Evolutionary conservation across 108 stramenopile species (phyloP).

Genomic region (Skeletonema marinoi): DNA sequence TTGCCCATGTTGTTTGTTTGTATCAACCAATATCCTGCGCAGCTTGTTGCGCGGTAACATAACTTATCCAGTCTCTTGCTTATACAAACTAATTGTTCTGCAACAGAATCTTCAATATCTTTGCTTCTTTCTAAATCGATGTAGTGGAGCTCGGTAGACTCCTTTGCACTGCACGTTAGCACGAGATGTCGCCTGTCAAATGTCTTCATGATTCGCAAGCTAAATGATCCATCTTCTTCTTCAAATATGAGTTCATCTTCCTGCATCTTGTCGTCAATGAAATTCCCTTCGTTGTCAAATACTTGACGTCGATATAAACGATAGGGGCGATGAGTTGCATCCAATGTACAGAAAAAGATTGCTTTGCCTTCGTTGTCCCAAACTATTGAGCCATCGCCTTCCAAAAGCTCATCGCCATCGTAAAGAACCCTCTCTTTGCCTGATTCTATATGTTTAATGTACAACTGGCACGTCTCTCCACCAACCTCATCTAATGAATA

Average conservation of each 20-base stretch:
- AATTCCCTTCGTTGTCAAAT: slow-evolving; percentile 23
- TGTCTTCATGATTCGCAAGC: slow-evolving; percentile 58
- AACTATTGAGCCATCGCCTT: slow-evolving; percentile 63
- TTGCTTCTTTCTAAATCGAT: slow-evolving; percentile 33
- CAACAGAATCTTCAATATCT: not conserved
- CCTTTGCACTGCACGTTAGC: slow-evolving; percentile 64
- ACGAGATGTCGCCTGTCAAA: slow-evolving; percentile 65
- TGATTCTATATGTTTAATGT: slow-evolving; percentile 72
- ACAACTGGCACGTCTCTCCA: slow-evolving; percentile 88
- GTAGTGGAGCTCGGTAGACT: slow-evolving; percentile 86
- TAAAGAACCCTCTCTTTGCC: slow-evolving; percentile 57
- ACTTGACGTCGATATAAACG: slow-evolving; percentile 54
- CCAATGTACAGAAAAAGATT: slow-evolving; percentile 88
- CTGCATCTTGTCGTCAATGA: slow-evolving; percentile 5
- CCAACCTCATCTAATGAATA: slow-evolving; percentile 91
- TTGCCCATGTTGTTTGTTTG: slow-evolving; percentile 66
- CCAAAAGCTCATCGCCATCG: slow-evolving; percentile 47
- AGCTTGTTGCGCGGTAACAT: slow-evolving; percentile 67
- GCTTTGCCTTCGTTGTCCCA: slow-evolving; percentile 85
- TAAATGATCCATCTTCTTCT: slow-evolving; percentile 76
- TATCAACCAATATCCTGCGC: slow-evolving; percentile 69
- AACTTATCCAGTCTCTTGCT: slow-evolving; percentile 63
- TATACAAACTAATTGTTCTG: slow-evolving; percentile 58
- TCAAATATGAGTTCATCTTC: slow-evolving; percentile 78
- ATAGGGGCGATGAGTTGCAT: slow-evolving; percentile 80